Conservation (phyloP, 2,329 filamentous ascomycete species). For the Botryotinia narcissicola region DNA sequence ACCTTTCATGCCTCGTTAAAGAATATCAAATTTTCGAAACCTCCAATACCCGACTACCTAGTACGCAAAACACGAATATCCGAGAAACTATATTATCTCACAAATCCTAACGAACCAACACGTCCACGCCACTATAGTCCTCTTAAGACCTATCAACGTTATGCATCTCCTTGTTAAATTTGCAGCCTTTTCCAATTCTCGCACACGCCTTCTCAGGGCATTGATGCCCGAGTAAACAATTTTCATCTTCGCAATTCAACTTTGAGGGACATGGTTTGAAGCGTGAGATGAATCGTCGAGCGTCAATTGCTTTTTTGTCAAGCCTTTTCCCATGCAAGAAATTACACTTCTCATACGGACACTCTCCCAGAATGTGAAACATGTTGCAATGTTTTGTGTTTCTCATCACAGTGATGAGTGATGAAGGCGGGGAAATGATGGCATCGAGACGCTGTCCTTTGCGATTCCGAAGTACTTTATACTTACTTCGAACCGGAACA, state of each 20-base stretch:
- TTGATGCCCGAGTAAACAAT: conserved; percentile 22
- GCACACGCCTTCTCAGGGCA: conserved; percentile 22
- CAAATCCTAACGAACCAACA: conserved; percentile 10
- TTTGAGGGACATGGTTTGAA: conserved; percentile 21
- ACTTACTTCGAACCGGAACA: not conserved
- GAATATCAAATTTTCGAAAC: not conserved
- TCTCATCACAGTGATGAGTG: conserved; percentile 19
- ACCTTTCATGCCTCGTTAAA: not conserved
- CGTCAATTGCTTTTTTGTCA: conserved; percentile 22
- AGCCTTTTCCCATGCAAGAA: conserved; percentile 22
- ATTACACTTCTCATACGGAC: conserved; percentile 8
- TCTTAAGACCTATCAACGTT: conserved; percentile 22
- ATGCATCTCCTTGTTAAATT: conserved; percentile 23
- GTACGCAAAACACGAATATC: not conserved
- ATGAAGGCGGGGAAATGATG: conserved; percentile 16
- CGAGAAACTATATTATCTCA: not conserved
- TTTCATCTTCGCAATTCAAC: conserved; percentile 21
- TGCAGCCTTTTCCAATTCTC: conserved; percentile 21
- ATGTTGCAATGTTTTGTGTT: not conserved
- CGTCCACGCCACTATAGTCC: conserved; percentile 10
- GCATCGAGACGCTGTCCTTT: conserved; percentile 24
- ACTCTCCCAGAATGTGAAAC: conserved; percentile 5
- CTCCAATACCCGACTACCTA: too few relatives aligned
- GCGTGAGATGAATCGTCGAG: conserved; percentile 22
- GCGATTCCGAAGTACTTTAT: conserved; percentile 11